Evolutionary conservation across 2,329 filamentous ascomycete genomes (phyloP), one percentile per base, ranked within the genome.

Genomic region (Rutstroemia sp.): DNA sequence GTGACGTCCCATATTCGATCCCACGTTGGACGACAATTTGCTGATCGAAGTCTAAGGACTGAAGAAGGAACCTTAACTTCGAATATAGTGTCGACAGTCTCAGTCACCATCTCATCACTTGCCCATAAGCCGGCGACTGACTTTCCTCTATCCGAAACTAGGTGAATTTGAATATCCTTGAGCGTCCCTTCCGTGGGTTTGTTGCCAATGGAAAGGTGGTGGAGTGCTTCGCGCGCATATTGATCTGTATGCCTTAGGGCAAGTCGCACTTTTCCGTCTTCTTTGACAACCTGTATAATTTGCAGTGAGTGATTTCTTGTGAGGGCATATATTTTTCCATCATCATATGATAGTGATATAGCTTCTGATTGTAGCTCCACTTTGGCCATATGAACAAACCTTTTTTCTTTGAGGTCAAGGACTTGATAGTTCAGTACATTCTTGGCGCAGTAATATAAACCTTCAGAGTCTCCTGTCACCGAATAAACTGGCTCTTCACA

Each of bases 371-470:
- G 75, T 4, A 86, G 69, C 14, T 74, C 68, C 57, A 77, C 76
- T 30, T 71, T 68, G 44, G 76, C 78, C 56, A 74, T 68, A 5
- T 71, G 67, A 54, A 71, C 76, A 45, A 86, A 72, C 57, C 73
- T 80, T 64, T 77, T 82, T 34, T 80, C 73, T 3, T 61, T 63
- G 2, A 73, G 58, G 54, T 84, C 77, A 2, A 86, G 73, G 17
- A 75, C 70, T 41, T 82, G 76, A 73, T 80, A 84, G 51, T 80
- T 75, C 1, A 91, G 66, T 1, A 66, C 73, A 14, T 67, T 71
- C 59, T 84, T 74, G 59, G 74, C 70, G 67, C 82, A 79, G 70
- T 79, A 76, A 61, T 87, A 76, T 48, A 87, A 68, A 58, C 81
- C 73, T 56, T 80, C 74, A 3, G 76, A 73, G 57, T 80, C 78